Evolutionary conservation across 352 stramenopile species (phyloP), one percentile per base, ranked within the genome.

Genomic region (Blastocystis sp.): DNA sequence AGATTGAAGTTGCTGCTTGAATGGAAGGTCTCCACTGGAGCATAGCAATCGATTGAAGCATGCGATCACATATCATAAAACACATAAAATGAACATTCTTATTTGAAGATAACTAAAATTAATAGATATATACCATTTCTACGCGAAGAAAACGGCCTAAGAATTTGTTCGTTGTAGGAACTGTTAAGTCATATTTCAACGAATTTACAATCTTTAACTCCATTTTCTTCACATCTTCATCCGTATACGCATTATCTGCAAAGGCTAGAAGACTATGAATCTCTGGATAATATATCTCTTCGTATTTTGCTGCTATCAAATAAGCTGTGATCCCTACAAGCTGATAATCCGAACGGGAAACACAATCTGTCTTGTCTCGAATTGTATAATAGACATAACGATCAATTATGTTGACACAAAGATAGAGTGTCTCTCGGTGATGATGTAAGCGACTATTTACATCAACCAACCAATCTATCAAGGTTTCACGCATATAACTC

Each of bases 391-490:
- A 88, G 7, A 99, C 90, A 90, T 97, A 99, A 27, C 96, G 93
- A 90, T 99, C 96, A 80, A 99, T 96, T 88, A 98, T 93, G 89
- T 98, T 98, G 42, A 99, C 91, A 9, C 94, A 97, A 42, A 99
- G 91, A 89, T 97, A 98, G 35, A 99, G 91, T 14, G 96, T 98
- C 88, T 99, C 94, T 5, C 93, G 91, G 71, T 95, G 90, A 11
- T 99, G 93, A 89, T 98, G 96, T 90, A 98, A 99, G 87, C 97
- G 97, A 57, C 97, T 90, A 91, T 99, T 96, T 43, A 99, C 95
- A 89, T 99, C 96, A 39, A 99, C 94, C 43, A 99, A 92, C 97
- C 97, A 99, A 91, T 99, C 96, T 52, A 99, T 93, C 49, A 99
- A 92, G 77, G 99, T 99, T 24, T 95, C 93, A 58, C 96, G 92